Conservation (phyloP, 2,329 filamentous ascomycete genomes). For the Pyrenophora seminiperda region DNA sequence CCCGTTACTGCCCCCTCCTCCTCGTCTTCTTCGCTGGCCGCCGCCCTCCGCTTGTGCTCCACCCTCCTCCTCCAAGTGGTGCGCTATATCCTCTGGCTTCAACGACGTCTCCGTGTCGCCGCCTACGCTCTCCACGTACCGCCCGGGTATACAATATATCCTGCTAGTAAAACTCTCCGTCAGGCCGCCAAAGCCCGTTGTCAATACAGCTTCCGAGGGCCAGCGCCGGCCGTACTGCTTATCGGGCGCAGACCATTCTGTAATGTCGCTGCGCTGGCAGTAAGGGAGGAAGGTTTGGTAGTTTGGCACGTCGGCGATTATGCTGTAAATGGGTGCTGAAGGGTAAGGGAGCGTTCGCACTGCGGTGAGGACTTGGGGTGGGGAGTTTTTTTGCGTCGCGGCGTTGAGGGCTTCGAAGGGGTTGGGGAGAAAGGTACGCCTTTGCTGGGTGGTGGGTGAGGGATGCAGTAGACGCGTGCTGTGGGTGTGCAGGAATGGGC, state of each 20-base stretch:
- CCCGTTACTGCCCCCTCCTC: conserved; percentile 10
- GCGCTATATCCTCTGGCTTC: conserved; percentile 45
- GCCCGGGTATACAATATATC: conserved; percentile 75
- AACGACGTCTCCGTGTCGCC: conserved; percentile 61
- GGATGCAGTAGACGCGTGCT: conserved; percentile 14
- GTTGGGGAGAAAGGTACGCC: conserved; percentile 53
- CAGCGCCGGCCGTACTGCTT: conserved; percentile 56
- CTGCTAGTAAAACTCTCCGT: conserved; percentile 82
- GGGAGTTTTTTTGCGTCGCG: conserved; percentile 37
- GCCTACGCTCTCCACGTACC: conserved; percentile 77
- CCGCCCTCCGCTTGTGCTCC: conserved; percentile 1
- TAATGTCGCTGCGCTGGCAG: conserved; percentile 78
- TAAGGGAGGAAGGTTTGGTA: conserved; percentile 92
- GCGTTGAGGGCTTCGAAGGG: conserved; percentile 51
- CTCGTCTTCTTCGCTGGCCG: background rate
- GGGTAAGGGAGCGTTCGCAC: conserved; percentile 78
- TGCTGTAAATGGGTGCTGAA: conserved; percentile 71
- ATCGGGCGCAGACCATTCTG: conserved; percentile 68
- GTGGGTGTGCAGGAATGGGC: conserved; percentile 40
- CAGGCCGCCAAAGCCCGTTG: conserved; percentile 82
- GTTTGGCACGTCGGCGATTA: conserved; percentile 82
- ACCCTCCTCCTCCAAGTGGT: conserved; percentile 48
- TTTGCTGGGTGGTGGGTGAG: conserved; percentile 23
- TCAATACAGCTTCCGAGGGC: conserved; percentile 78
- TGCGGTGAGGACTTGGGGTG: conserved; percentile 70